A percentile compares a stretch with the other conserved stretches of the same genome.
phyloP scores from a whole-genome alignment of 441 rosid species.

The Pelargonium australe region DNA sequence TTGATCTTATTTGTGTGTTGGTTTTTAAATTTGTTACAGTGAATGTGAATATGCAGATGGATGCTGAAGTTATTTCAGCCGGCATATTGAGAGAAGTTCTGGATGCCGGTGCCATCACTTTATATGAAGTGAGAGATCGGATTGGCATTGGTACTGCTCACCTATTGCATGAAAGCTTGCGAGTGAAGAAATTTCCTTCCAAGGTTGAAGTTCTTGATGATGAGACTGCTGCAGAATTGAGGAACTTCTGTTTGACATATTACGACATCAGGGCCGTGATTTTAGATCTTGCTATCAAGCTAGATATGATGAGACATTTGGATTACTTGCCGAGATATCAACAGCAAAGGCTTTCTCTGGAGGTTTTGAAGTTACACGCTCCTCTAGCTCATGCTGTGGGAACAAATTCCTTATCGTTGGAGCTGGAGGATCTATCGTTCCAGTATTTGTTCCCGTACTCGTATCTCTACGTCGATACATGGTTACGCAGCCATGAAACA shows the following conservation, averaged over 20 bases:
- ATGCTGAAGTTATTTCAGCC: conserved; percentile 93
- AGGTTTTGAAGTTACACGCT: conserved; percentile 72
- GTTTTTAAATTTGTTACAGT: conserved; percentile 10
- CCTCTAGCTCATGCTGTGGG: conserved; percentile 90
- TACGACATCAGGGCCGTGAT: conserved; percentile 86
- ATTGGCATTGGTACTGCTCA: conserved; percentile 78
- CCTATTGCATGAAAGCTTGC: conserved; percentile 73
- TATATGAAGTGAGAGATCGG: conserved; percentile 56
- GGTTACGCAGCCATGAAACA: conserved; percentile 65
- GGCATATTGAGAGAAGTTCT: conserved; percentile 62
- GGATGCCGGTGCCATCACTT: conserved; percentile 58
- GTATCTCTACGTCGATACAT: conserved; percentile 69
- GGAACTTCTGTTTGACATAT: conserved; percentile 83
- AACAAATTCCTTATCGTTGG: conserved; percentile 55
- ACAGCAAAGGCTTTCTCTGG: conserved; percentile 64
- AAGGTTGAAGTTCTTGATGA: conserved; percentile 65
- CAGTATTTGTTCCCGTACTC: conserved; percentile 77
- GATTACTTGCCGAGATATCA: conserved; percentile 71
- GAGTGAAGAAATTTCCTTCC: conserved; percentile 63
- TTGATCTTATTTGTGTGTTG: neutral
- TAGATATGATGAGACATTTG: conserved; percentile 86
- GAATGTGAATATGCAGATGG: conserved; percentile 55
- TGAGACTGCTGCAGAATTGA: conserved; percentile 64
- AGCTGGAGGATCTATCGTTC: conserved; percentile 89
- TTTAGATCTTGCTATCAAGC: conserved; percentile 68